Evolutionary conservation across 441 rosid genomes (phyloP), one percentile per base, ranked within the genome.

Genomic region (Gossypium davidsonii): DNA sequence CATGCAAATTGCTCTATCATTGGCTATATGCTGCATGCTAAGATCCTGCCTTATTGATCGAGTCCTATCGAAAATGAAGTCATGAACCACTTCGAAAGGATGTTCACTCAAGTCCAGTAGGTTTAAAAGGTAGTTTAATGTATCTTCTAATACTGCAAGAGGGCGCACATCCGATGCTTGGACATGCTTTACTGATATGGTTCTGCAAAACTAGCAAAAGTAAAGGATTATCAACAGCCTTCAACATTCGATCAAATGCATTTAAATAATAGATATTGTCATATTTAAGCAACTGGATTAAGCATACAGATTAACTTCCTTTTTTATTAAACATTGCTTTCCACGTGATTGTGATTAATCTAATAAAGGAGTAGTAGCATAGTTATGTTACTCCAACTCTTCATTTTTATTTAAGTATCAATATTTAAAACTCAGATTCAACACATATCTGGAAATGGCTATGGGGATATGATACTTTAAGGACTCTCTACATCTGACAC

Each of bases 31-130:
- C 80, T 94, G 98, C 91, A 92, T 94, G 81, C 85, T 89, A 59
- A 91, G 88, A 76, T 94, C 98, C 80, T 94, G 97, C 81, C 98
- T 86, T 59, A 94, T 83, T 66, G 98, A 94, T 84, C 98, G 85
- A 42, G 90, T 91, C 85, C 98, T 87, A 79, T 94, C 61, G 82
- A 86, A 94, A 67, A 94, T 71, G 78, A 94, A 94, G 85, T 89
- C 98, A 80, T 92, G 98, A 85, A 90, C 82, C 61, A 83, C 90
- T 86, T 90, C 96, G 77, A 92, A 92, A 60, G 90, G 85, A 69
- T 82, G 87, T 20, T 84, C 88, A 1, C 74, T 53, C 42, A 85
- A 83, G 70, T 92, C 90, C 76, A 85, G 74, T 78, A 94, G 78
- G 64, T 67, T 80, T 71, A 94, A 64, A 78, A 94, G 92, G 78